These are phyloP conservation scores for Mimosa bimucronata DNA, from an alignment of 306 rosid species.

Conservation along the genomic window DNA sequence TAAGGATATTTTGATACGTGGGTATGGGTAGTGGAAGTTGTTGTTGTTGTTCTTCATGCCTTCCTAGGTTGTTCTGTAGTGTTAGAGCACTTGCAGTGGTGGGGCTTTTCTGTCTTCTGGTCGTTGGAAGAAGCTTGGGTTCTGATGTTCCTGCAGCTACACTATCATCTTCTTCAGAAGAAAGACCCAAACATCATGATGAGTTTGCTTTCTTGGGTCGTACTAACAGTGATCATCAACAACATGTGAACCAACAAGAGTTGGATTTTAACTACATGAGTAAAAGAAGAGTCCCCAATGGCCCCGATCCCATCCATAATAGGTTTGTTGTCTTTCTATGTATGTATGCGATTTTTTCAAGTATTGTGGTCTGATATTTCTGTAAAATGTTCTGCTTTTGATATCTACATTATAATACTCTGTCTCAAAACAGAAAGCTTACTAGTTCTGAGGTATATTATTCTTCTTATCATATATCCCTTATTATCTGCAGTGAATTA, in stretches of 20 bases:
- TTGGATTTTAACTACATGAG: slow-evolving; percentile 74
- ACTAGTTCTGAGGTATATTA: slow-evolving; percentile 13
- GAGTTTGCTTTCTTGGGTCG: slow-evolving; percentile 35
- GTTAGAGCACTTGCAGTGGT: slow-evolving; percentile 46
- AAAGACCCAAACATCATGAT: slow-evolving; percentile 27
- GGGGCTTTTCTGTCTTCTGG: slow-evolving; percentile 60
- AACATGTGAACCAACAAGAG: slow-evolving; percentile 50
- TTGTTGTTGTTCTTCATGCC: slow-evolving; percentile 34
- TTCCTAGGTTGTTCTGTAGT: slow-evolving; percentile 48
- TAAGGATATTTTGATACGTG: slow-evolving; percentile 40
- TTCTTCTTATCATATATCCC: slow-evolving; percentile 1
- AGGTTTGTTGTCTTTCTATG: slow-evolving; percentile 53
- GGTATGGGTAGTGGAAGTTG: slow-evolving; percentile 32
- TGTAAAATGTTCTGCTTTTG: background rate
- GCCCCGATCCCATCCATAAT: slow-evolving; percentile 97
- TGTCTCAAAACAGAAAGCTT: slow-evolving; percentile 17
- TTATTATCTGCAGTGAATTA: background rate
- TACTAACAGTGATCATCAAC: slow-evolving; percentile 15
- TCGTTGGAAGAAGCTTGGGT: slow-evolving; percentile 48
- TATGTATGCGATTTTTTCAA: too few relatives aligned
- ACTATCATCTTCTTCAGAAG: slow-evolving; percentile 4
- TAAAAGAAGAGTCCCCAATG: slow-evolving; percentile 90
- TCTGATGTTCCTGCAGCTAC: slow-evolving; percentile 34
- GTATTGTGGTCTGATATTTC: background rate
- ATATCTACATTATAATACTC: slow-evolving; percentile 5